These are phyloP conservation scores for Aspergillus homomorphus DNA, from an alignment of 495 filamentous ascomycete genomes.

Conservation along the genomic window DNA sequence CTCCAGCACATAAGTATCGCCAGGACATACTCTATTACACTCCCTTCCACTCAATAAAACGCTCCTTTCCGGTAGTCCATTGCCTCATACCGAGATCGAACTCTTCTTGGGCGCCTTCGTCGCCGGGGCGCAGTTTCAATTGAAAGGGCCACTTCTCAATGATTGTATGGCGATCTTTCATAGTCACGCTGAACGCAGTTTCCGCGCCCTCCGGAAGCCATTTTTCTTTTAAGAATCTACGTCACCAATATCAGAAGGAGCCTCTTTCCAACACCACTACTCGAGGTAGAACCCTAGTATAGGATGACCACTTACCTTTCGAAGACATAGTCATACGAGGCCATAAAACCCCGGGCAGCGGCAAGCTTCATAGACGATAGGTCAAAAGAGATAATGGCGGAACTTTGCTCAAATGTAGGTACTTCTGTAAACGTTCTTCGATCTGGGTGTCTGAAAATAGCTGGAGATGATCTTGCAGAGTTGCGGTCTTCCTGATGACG, in stretches of 20 bases:
- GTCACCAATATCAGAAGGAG: not conserved
- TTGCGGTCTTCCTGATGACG: not conserved
- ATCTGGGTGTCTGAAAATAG: not conserved
- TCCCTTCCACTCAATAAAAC: conserved; percentile 40
- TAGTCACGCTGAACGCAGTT: conserved; percentile 7
- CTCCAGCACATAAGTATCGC: no score
- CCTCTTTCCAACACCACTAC: no score
- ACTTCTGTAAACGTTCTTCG: not conserved
- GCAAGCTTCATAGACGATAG: not conserved
- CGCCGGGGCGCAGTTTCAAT: conserved; percentile 28
- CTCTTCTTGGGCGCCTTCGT: conserved; percentile 34
- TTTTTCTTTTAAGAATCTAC: not conserved
- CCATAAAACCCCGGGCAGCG: not conserved
- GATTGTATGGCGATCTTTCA: conserved; percentile 36
- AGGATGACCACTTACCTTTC: not conserved
- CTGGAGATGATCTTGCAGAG: not conserved
- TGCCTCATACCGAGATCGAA: conserved; percentile 18
- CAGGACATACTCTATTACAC: not conserved
- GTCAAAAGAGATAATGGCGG: not conserved
- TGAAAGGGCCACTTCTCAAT: conserved; percentile 38
- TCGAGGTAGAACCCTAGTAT: no score
- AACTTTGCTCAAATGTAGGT: not conserved
- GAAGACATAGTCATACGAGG: not conserved
- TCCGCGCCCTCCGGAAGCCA: not conserved
- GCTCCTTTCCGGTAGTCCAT: conserved; percentile 21